Percentiles rank a stretch among this genome's conserved stretches.
Evolutionary conservation across 1,284 basidiomycete genomes (phyloP).

Genomic region (Prillingera fragicola): DNA sequence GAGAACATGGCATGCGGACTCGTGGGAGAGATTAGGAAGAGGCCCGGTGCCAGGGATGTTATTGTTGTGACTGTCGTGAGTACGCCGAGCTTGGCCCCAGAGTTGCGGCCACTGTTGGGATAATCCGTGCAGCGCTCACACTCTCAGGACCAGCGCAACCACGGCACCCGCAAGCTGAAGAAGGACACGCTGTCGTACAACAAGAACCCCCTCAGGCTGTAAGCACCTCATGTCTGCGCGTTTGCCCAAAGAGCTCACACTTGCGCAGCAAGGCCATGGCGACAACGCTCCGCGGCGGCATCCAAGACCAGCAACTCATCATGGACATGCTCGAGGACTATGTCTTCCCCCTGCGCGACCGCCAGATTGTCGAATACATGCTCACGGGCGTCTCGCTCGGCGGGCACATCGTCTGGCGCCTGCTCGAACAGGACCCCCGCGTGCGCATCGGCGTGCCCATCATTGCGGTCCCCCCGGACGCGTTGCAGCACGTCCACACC

Average conservation of each 20-base stretch:
- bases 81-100: neutral
- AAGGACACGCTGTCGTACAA: conserved; percentile 58
- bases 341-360: conserved; percentile 68
- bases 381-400: conserved; percentile 53
- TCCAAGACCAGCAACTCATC: conserved; percentile 65
- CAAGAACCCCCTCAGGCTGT: conserved; percentile 59
- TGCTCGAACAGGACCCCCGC: conserved; percentile 55
- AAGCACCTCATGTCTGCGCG: neutral
- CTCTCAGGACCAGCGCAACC: conserved; percentile 69
- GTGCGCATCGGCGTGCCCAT: conserved; percentile 65
- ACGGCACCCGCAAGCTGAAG: conserved; percentile 52
- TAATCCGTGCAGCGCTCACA: neutral
- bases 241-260: neutral
- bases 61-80: conserved; percentile 44
- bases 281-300: conserved; percentile 11
- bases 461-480: conserved; percentile 63
- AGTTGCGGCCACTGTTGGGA: no score
- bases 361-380: conserved; percentile 62
- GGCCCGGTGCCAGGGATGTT: conserved; percentile 25
- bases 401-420: conserved; percentile 25
- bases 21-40: conserved; percentile 27
- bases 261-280: conserved; percentile 7
- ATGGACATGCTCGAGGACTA: conserved; percentile 74
- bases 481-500: no score
- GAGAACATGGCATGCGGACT: conserved; percentile 37